Base-by-base conservation (phyloP, 2,329 filamentous ascomycete genomes). In the Exophiala sp. region DNA sequence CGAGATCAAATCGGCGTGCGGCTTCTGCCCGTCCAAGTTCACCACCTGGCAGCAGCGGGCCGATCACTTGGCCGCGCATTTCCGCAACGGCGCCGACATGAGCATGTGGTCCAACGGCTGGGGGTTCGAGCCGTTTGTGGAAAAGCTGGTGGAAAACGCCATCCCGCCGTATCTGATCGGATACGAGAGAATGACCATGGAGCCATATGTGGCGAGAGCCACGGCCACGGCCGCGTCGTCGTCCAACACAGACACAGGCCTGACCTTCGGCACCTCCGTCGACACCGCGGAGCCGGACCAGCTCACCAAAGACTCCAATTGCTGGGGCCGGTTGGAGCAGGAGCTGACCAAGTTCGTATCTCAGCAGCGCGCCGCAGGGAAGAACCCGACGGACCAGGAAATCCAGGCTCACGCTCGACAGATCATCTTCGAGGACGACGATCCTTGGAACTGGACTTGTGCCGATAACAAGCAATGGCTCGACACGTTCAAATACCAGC, bases 381-480 rank as follows among this genome's bases (percentile, higher is more conserved):
- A 61, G 22, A 52, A 68, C 3, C 69, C 69, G 5, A 70, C 62
- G 6, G 63, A 66, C 47, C 51, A 57, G 30, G 56, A 63, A 34
- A 43, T 66, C 22, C 64, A 65, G 50, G 55, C 59, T n/a, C 58
- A 65, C 42, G 64, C 63, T 13, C 53, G 64, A 14, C 46, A 52
- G 30, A 60, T 63, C 19, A 58, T 65, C n/a, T 66, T 62, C 45
- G 62, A 61, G 30, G 61, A 55, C 42, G 59, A 62, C 39, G 63
- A 66, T 50, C 60, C 63, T 2, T 65, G 64, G 64, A 63, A 65
- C 46, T 64, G 72, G 59, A 73, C 71, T 2, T 70, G 69, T 48
- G 71, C 71, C 6, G 71, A 73, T 55, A 73, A 73, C 43, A 61
- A 67, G n/a, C 60, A 67, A 8, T 74, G 71, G 71, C 62, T 74